Conservation (phyloP, 495 filamentous ascomycete species). For the Neurospora sublineolata region DNA sequence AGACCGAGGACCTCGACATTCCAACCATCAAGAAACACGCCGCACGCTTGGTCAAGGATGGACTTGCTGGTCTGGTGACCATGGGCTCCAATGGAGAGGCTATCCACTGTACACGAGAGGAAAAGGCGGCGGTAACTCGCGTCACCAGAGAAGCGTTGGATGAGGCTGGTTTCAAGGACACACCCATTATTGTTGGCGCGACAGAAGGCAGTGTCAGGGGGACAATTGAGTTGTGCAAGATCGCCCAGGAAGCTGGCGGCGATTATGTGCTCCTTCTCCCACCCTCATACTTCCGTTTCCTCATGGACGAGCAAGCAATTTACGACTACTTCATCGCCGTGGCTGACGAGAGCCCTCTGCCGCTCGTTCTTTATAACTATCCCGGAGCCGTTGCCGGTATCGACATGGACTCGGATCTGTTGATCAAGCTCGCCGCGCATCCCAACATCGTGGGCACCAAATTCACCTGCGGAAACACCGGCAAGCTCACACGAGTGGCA, state of each 20-base stretch:
- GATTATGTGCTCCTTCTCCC: conserved; percentile 71
- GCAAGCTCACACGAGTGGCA: conserved; percentile 80
- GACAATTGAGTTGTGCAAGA: conserved; percentile 62
- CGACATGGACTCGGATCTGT: conserved; percentile 82
- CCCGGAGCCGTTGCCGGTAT: conserved; percentile 84
- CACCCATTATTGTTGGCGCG: conserved; percentile 72
- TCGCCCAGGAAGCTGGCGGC: conserved; percentile 56
- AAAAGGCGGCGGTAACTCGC: conserved; percentile 63
- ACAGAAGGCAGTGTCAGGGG: conserved; percentile 68
- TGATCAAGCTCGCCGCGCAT: conserved; percentile 69
- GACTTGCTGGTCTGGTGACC: conserved; percentile 71
- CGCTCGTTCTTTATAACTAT: conserved; percentile 85
- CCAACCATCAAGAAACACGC: conserved; percentile 68
- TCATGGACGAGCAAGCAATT: conserved; percentile 66
- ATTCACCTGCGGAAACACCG: conserved; percentile 85
- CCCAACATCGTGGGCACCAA: conserved; percentile 81
- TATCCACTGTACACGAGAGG: conserved; percentile 64
- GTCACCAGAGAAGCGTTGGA: conserved; percentile 77
- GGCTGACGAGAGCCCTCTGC: conserved; percentile 62
- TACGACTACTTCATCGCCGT: conserved; percentile 67
- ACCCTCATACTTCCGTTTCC: conserved; percentile 71
- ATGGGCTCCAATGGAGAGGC: conserved; percentile 90
- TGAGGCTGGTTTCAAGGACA: conserved; percentile 61
- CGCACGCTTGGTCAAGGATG: conserved; percentile 67
- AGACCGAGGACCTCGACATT: conserved; percentile 75